A percentile compares a stretch with the other conserved stretches of the same genome.
Evolutionary conservation across 148 eudicot species (phyloP).

Genomic region (Spergularia bocconei): DNA sequence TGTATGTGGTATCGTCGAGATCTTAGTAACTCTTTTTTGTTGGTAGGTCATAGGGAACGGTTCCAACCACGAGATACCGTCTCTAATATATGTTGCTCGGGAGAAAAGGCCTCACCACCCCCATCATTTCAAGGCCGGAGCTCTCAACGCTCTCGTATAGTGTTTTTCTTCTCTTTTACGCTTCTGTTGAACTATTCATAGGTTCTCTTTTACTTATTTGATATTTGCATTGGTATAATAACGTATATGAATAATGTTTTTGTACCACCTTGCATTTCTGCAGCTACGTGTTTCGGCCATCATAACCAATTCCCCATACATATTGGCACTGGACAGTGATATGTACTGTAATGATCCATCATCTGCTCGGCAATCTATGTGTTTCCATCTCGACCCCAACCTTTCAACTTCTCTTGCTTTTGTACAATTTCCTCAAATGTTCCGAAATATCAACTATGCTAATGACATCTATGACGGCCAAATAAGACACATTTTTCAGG

Average conservation of each 20-base stretch:
- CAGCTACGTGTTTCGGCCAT: slow-evolving; percentile 64
- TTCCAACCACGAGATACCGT: slow-evolving; percentile 20
- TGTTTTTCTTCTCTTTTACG: neutral
- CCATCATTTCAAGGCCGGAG: slow-evolving; percentile 45
- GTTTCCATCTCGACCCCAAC: slow-evolving; percentile 57
- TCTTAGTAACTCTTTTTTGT: neutral
- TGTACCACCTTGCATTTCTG: neutral
- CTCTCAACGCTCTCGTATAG: slow-evolving; percentile 38
- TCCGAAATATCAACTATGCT: slow-evolving; percentile 36
- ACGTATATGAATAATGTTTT: neutral
- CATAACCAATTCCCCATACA: slow-evolving; percentile 55
- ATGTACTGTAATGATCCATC: slow-evolving; percentile 64
- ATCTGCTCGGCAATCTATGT: slow-evolving; percentile 77
- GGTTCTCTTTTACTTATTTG: too few relatives aligned
- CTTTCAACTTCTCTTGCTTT: slow-evolving; percentile 46
- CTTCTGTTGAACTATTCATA: too few relatives aligned
- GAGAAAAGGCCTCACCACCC: slow-evolving; percentile 35
- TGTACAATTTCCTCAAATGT: slow-evolving; percentile 72
- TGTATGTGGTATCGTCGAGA: neutral
- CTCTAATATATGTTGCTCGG: slow-evolving; percentile 37
- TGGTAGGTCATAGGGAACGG: neutral
- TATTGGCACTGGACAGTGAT: slow-evolving; percentile 63
- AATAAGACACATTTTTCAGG: slow-evolving; percentile 6
- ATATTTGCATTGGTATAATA: too few relatives aligned
- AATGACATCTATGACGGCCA: slow-evolving; percentile 42